Evolutionary conservation across 306 rosid species (phyloP).

Genomic region (Medicago ruthenica): DNA sequence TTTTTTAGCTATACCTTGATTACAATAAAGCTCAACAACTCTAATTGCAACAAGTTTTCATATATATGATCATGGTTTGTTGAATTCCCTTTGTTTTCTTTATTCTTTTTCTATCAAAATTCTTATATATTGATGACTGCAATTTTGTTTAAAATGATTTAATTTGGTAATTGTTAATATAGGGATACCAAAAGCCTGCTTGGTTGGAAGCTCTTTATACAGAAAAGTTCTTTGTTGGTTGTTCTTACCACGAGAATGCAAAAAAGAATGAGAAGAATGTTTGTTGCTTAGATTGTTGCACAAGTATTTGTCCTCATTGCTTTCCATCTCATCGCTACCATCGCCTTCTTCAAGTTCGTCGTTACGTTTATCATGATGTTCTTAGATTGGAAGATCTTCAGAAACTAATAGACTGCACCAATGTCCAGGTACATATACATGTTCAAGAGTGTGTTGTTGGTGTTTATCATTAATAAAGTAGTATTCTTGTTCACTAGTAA

Average conservation of each 20-base stretch:
- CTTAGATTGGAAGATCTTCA: constrained; percentile 95
- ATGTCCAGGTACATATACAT: constrained; percentile 71
- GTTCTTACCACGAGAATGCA: constrained; percentile 75
- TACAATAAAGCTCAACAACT: background rate
- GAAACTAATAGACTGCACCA: constrained; percentile 89
- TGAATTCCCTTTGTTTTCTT: constrained; percentile 33
- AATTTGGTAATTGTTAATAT: background rate
- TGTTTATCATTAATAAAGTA: too few relatives aligned
- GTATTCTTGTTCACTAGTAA: background rate
- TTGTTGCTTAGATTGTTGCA: constrained; percentile 93
- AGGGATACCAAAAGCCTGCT: constrained; percentile 93
- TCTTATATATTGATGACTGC: background rate
- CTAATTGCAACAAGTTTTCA: constrained; percentile 39
- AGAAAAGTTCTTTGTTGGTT: constrained; percentile 81
- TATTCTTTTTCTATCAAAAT: background rate
- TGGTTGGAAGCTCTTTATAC: constrained; percentile 95
- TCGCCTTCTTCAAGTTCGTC: constrained; percentile 96
- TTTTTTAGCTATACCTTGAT: background rate
- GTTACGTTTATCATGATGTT: constrained; percentile 94
- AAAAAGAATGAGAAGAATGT: constrained; percentile 97
- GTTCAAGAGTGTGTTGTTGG: background rate
- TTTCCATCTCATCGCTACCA: constrained; percentile 87
- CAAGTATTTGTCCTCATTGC: constrained; percentile 93
- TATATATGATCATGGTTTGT: constrained; percentile 74
- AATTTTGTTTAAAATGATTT: constrained; percentile 19